Evolutionary conservation across 2,329 filamentous ascomycete species (phyloP), one percentile per base, ranked within the genome.

Genomic region (Didymosphaeria variabile): DNA sequence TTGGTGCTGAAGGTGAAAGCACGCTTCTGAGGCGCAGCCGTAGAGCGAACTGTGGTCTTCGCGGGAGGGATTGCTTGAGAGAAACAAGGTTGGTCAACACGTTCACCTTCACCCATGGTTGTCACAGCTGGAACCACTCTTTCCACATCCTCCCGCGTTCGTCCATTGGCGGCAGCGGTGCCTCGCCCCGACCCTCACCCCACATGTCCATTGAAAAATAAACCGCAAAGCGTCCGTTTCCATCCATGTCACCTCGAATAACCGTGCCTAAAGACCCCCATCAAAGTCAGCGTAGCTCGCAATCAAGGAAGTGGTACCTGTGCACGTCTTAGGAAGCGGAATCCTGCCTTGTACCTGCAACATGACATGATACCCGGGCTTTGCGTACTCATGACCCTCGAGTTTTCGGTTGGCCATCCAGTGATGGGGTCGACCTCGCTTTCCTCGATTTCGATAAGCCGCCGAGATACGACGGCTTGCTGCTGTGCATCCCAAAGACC

Each of bases 371-470:
- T 6, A 19, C 21, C 17, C 13, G 17, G 17, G 42, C 6, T 17
- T 26, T 26, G 47, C 53, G 23, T 56, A 59, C 49, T 59, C 40
- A 32, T 50, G 1, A 67, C 50, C 55, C 65, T 50, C 29, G 61
- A 5, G 29, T 36, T 50, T 15, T 65, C 63, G 2, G 59, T 58
- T 2, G 70, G 68, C 67, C 67, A 70, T 13, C 69, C 67, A 13
- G 59, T 70, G 23, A 44, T 36, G 0, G 64, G 64, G 54, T 71
- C 63, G 1, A 72, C 34, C 15, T 66, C 59, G 17, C 38, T 59
- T 57, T 71, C 67, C 55, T 72, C 70, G 19, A 71, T 63, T 51
- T 72, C 62, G 23, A 72, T 66, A 4, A 64, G 51, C 21, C 70
- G 64, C 6, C 57, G 66, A 7, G 56, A 47, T 1, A 71, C 59